Evolutionary conservation across 1,284 basidiomycete species (phyloP).

Genomic region (Apiotrichum akiyoshidainum): DNA sequence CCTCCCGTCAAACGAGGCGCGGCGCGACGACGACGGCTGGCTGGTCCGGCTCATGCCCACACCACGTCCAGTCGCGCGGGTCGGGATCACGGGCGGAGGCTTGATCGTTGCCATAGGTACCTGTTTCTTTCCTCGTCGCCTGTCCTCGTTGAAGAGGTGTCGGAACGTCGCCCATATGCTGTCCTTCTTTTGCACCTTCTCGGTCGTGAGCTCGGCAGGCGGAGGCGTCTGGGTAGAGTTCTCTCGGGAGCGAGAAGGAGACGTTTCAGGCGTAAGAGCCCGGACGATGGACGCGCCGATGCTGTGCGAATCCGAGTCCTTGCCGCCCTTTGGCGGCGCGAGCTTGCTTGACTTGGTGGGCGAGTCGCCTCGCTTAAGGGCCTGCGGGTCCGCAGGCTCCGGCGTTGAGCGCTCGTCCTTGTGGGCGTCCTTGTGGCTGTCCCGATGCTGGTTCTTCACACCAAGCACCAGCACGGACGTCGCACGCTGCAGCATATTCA

Average conservation of each 20-base stretch:
- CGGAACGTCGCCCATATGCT: constrained; percentile 53
- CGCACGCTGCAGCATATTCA: constrained; percentile 89
- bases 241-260: not conserved
- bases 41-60: constrained; percentile 28
- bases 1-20: constrained; percentile 39
- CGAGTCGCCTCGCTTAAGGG: constrained; percentile 24
- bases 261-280: not conserved
- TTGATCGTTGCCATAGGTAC: constrained; percentile 8
- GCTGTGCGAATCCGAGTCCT: constrained; percentile 22
- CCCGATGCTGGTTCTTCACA: constrained; percentile 10
- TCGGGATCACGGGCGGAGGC: constrained; percentile 29
- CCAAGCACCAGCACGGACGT: constrained; percentile 68
- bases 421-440: not conserved
- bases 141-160: constrained; percentile 53
- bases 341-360: constrained; percentile 31
- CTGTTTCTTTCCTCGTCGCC: constrained; percentile 46
- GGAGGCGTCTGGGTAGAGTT: not conserved
- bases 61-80: constrained; percentile 32
- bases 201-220: not conserved
- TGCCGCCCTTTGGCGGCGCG: constrained; percentile 16
- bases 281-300: constrained; percentile 12
- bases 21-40: constrained; percentile 23
- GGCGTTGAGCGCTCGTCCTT: not conserved
- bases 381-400: not conserved
- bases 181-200: constrained; percentile 38